Evolutionary conservation across 1,284 basidiomycete genomes (phyloP), one percentile per base, ranked within the genome.

Genomic region (Ceratobasidium sp.): DNA sequence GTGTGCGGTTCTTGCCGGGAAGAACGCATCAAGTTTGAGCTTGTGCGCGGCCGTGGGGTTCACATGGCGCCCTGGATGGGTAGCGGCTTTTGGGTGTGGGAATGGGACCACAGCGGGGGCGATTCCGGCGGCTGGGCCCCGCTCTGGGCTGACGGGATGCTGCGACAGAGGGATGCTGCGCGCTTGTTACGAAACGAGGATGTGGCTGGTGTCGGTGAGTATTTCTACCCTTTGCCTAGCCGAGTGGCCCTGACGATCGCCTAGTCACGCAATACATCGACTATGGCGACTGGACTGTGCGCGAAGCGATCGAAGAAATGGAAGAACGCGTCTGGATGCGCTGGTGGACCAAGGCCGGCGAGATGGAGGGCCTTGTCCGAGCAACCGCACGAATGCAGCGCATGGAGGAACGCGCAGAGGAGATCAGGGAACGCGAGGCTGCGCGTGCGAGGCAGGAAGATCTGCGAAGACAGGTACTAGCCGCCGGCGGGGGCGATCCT

Each of bases 271-370:
- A 70, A 57, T 70, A 57, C 44, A 25, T 59, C 52, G 68, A 70
- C 15, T 70, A 70, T 46, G 68, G 68, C 9, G 68, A 70, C 68
- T 70, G 68, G 68, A 70, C 68, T 11, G 54, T 70, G 5, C 68
- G 68, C 68, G 68, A 70, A 37, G 68, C 68, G 49, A 25, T 70
- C 52, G 68, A 70, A 32, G 68, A 70, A 25, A 70, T 70, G 68
- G 68, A 70, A 37, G 68, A 70, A 25, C 68, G 68, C 22, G 68
- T 70, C n/a, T 70, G 68, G 68, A 56, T 70, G 54, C 68, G 68
- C 29, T 70, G 54, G 52, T 70, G 68, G 68, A 70, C 68, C 34
- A 70, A 70, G 34, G 51, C 68, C 8, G 52, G 34, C 40, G 68
- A 70, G 22, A 70, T 70, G 68, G 68, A 70, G 29, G 68, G 68